Evolutionary conservation across 257 asterid genomes (phyloP).

Genomic region (Phtheirospermum japonicum): DNA sequence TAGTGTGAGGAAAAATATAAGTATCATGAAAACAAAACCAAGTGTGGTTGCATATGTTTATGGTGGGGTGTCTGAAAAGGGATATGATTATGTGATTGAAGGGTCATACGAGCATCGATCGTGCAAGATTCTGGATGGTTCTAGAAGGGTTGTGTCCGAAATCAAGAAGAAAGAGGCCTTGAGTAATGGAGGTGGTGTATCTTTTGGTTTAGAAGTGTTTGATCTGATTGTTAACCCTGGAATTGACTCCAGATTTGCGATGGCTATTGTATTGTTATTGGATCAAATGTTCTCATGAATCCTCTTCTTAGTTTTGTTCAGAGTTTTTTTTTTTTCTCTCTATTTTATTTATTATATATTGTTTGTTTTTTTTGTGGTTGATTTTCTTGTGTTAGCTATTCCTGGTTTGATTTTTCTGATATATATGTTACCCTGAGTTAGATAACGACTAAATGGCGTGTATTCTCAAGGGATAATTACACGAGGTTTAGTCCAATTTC

Average conservation of each 20-base stretch:
- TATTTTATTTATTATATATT: neutral
- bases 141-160: conserved; percentile 50
- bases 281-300: conserved; percentile 49
- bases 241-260: conserved; percentile 41
- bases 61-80: conserved; percentile 33
- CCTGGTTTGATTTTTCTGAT: neutral
- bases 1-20: conserved; percentile 42
- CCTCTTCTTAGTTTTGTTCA: too few species aligned
- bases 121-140: conserved; percentile 53
- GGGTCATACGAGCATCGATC: conserved; percentile 57
- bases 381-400: neutral
- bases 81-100: conserved; percentile 43
- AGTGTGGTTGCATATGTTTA: conserved; percentile 58
- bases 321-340: too few species aligned
- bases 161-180: conserved; percentile 57
- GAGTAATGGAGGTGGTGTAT: conserved; percentile 37
- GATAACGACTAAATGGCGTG: too few species aligned
- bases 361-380: neutral
- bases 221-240: conserved; percentile 38
- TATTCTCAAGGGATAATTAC: too few species aligned
- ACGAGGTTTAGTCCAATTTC: too few species aligned
- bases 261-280: conserved; percentile 47
- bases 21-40: conserved; percentile 33
- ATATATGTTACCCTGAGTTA: too few species aligned
- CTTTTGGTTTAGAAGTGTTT: conserved; percentile 59